Base-by-base conservation (phyloP, 257 asterid species). In the Lavandula angustifolia region DNA sequence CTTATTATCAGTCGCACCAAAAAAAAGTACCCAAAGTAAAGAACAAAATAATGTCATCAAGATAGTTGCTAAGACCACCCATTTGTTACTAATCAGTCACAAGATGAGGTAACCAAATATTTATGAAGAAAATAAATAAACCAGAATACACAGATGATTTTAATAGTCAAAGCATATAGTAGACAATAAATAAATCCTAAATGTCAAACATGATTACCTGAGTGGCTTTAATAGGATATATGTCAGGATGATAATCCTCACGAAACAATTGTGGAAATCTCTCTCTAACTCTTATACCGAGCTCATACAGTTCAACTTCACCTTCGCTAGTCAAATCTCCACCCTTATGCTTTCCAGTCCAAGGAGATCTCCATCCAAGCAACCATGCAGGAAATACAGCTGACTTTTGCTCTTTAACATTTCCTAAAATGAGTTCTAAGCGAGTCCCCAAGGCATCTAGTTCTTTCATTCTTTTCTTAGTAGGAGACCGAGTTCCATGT, bases 401-500 rank as follows among this genome's bases (percentile, higher is more conserved):
- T 62, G 77, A 71, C 70, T 76, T 82, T 64, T 78, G 71, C 17
- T 77, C 80, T 81, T 81, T 79, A 22, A 75, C 86, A 31, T 69
- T 80, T 59, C 70, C 78, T 62, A 90, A 46, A 52, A 94, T 90
- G 66, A 77, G 71, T 79, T 75, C 71, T 65, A 90, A 75, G 46
- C 81, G 92, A 69, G 82, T 63, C 55, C 82, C 81, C 72, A 94
- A 77, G 68, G 74, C 79, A 48, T 81, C 97, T 50, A 94, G 77
- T 55, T 76, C 83, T 76, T 82, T 84, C 76, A 90, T 66, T 79
- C 80, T 90, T 78, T 90, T 94, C 84, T 86, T 90, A 5, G 97
- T 94, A 47, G 99, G 97, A 73, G 99, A 96, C 10, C 99, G 88
- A 50, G 99, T 86, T 37, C 97, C 97, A 67, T 94, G 97, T 80